Percentiles rank a stretch among this genome's conserved stretches.
phyloP scores from a whole-genome alignment of 306 rosid genomes.

The Fragaria nilgerrensis region DNA sequence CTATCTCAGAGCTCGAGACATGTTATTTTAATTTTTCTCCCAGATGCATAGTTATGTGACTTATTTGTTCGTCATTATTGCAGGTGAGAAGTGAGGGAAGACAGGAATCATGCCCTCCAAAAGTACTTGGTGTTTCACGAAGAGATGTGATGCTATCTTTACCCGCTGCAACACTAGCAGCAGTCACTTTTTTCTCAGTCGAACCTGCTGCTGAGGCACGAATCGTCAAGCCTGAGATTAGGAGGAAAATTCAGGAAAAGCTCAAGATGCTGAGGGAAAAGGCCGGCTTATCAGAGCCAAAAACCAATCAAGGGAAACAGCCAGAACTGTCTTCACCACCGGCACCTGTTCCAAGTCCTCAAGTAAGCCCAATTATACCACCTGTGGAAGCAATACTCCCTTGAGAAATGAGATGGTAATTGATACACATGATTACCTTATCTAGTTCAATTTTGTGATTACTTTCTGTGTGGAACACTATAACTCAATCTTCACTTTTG shows the following conservation, averaged over 20 bases:
- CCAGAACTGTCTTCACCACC: conserved; percentile 10
- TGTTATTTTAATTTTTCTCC: not conserved
- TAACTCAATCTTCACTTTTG: not conserved
- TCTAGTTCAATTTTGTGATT: not conserved
- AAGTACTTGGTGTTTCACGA: conserved; percentile 20
- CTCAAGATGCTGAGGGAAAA: conserved; percentile 32
- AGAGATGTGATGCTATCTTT: conserved; percentile 29
- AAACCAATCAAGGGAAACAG: not conserved
- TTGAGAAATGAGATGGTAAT: conserved; percentile 7
- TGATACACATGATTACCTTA: not conserved
- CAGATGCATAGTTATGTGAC: not conserved
- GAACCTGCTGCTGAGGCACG: conserved; percentile 31
- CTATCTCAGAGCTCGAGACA: not conserved
- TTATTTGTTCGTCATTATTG: not conserved
- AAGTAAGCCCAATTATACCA: not conserved
- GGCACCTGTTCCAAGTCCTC: not conserved
- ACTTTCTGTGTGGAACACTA: not conserved
- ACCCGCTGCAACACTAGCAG: conserved; percentile 17
- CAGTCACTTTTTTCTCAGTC: not conserved
- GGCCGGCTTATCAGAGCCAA: conserved; percentile 27
- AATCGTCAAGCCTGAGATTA: conserved; percentile 23
- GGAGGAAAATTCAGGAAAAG: conserved; percentile 27
- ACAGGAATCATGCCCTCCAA: not conserved
- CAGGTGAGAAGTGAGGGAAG: conserved; percentile 25
- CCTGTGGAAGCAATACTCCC: conserved; percentile 23